These are phyloP conservation scores for Entoloma clypeatum DNA, from an alignment of 1,284 basidiomycete genomes.

Conservation along the genomic window DNA sequence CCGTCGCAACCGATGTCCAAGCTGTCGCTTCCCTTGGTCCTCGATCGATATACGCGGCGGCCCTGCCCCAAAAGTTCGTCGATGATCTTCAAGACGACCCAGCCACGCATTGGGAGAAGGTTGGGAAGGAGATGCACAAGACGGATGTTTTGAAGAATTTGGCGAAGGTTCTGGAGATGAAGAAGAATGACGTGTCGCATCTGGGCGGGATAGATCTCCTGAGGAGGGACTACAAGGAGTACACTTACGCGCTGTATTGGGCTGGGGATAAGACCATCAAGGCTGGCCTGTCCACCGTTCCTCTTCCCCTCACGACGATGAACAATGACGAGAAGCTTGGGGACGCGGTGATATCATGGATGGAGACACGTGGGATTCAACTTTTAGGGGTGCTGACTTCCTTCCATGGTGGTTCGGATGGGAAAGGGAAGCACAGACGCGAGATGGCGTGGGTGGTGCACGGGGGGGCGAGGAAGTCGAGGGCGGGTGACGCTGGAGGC, in stretches of 20 bases:
- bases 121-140: constrained; percentile 26
- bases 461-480: constrained; percentile 19
- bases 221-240: constrained; percentile 92
- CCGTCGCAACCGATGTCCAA: constrained; percentile 55
- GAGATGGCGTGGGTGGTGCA: constrained; percentile 67
- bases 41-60: constrained; percentile 36
- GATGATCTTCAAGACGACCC: constrained; percentile 24
- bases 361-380: constrained; percentile 58
- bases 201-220: constrained; percentile 77
- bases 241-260: constrained; percentile 46
- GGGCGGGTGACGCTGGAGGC: not conserved
- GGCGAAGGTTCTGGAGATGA: constrained; percentile 45
- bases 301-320: constrained; percentile 59
- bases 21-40: constrained; percentile 61
- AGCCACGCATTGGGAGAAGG: constrained; percentile 1
- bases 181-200: constrained; percentile 70
- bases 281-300: constrained; percentile 77
- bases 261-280: constrained; percentile 33
- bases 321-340: constrained; percentile 43
- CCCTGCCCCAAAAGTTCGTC: constrained; percentile 17
- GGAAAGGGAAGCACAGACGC: constrained; percentile 60
- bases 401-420: constrained; percentile 46
- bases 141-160: constrained; percentile 45
- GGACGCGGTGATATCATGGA: constrained; percentile 53
- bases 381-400: constrained; percentile 78